Evolutionary conservation across 805 yeast genomes (phyloP), one percentile per base, ranked within the genome.

Genomic region (Yamadazyma philogaea): DNA sequence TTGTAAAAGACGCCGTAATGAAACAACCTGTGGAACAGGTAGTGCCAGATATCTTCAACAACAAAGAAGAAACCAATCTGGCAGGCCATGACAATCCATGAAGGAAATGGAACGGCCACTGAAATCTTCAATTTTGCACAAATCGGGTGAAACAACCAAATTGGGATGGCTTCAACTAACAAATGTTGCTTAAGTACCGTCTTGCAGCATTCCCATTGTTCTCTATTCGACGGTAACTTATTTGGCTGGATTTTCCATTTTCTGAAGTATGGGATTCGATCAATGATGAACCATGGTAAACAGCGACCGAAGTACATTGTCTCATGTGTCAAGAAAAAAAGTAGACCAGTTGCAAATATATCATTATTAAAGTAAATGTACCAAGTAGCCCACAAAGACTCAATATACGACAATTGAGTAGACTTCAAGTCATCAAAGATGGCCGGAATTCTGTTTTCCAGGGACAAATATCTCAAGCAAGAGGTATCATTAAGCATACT

Each of bases 81-180:
- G 40, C 68, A 56, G 18, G 68, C 61, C 66, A 87, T 81, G 24
- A 77, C 77, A 42, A 66, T 64, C 59, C 70, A 54, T 11, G 78
- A 59, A 39, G 98, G 97, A 76, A 91, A 89, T 14, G 98, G 97
- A 12, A 89, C 95, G 21, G 75, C 70, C 56, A 80, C 78, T 10
- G 81, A 66, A 53, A 93, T 85, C 48, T 95, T 95, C 49, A 91
- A 74, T 54, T 74, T 72, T 56, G 82, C 79, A 69, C 96, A 87
- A 59, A 91, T 68, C 48, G 96, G 96, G 65, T 91, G 97, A 81
- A 91, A 91, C 39, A 89, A 83, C 96, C 96, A 91, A 53, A 91
- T 93, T 43, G 97, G 98, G 48, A 93, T 73, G 4, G 96, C 96
- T 72, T 91, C 99, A 39, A 91, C 95, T 49, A 91, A 66, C 64